Evolutionary conservation across 2,329 filamentous ascomycete genomes (phyloP).

Genomic region (Botrytis tulipae): DNA sequence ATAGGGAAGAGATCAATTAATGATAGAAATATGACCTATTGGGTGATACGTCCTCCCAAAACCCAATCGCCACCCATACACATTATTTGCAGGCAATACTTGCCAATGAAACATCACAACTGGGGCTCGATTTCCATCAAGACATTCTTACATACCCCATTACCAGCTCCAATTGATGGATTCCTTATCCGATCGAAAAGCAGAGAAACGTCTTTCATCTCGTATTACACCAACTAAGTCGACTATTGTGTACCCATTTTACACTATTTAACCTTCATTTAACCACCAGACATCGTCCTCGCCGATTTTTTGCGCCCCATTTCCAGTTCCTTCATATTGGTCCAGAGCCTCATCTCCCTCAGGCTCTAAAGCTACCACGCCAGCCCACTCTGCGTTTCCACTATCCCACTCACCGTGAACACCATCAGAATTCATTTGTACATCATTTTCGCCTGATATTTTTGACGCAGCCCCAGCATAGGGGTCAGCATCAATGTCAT

Average conservation of each 20-base stretch:
- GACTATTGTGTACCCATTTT: too few relatives aligned
- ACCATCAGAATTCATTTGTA: not conserved
- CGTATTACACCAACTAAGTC: not conserved
- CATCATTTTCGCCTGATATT: not conserved
- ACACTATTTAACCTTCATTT: not conserved
- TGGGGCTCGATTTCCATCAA: too few relatives aligned
- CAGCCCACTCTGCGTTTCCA: not conserved
- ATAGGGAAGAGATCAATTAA: not conserved
- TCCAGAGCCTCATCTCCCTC: not conserved
- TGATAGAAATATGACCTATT: not conserved
- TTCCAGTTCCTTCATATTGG: not conserved
- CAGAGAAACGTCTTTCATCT: not conserved
- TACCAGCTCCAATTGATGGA: not conserved
- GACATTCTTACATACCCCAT: not conserved
- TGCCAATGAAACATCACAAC: not conserved
- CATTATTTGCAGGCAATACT: not conserved
- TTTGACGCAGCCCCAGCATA: not conserved
- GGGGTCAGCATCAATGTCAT: not conserved
- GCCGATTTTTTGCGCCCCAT: not conserved
- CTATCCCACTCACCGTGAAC: not conserved
- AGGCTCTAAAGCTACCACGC: not conserved
- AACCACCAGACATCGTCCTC: constrained; percentile 9
- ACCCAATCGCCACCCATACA: too few relatives aligned
- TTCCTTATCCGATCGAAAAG: too few relatives aligned
- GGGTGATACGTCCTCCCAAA: not conserved